A percentile compares a stretch with the other conserved stretches of the same genome.
Evolutionary conservation across 225 moss, liverwort and hornwort species (phyloP).

Genomic region (Pleurozium schreberi): DNA sequence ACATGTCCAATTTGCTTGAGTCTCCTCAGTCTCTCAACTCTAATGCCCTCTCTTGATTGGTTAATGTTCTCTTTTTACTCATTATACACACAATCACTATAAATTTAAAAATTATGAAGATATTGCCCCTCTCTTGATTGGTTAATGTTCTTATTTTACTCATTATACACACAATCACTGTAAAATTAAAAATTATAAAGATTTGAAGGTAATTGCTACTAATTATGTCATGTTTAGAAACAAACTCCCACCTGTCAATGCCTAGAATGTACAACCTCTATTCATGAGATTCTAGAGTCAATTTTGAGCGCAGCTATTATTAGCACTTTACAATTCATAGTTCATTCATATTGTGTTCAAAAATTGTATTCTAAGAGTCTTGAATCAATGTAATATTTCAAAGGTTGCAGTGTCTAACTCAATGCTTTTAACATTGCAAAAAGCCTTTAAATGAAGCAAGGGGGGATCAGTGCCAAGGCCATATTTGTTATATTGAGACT

Average conservation of each 20-base stretch:
- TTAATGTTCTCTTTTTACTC: background rate
- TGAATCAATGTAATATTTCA: background rate
- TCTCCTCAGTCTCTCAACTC: background rate
- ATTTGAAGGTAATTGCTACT: too few relatives aligned
- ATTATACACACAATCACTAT: too few relatives aligned
- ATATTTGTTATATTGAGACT: too few relatives aligned
- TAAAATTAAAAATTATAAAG: background rate
- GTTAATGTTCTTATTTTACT: too few relatives aligned
- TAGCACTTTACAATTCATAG: background rate
- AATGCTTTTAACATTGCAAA: background rate
- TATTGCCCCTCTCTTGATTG: too few relatives aligned
- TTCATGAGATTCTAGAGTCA: background rate
- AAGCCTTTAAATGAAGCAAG: background rate
- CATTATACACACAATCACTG: too few relatives aligned
- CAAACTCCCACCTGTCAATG: background rate
- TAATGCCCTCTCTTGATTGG: background rate
- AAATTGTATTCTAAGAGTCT: background rate
- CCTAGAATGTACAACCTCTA: background rate
- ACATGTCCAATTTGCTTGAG: background rate
- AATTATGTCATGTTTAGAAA: background rate
- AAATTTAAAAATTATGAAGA: too few relatives aligned
- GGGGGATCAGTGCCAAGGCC: too few relatives aligned
- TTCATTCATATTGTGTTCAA: background rate
- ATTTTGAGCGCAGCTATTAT: background rate
- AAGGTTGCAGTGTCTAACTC: too few relatives aligned